Base-by-base conservation (phyloP, 768 basidiomycete genomes). In the Mycena olivaceomarginata region DNA sequence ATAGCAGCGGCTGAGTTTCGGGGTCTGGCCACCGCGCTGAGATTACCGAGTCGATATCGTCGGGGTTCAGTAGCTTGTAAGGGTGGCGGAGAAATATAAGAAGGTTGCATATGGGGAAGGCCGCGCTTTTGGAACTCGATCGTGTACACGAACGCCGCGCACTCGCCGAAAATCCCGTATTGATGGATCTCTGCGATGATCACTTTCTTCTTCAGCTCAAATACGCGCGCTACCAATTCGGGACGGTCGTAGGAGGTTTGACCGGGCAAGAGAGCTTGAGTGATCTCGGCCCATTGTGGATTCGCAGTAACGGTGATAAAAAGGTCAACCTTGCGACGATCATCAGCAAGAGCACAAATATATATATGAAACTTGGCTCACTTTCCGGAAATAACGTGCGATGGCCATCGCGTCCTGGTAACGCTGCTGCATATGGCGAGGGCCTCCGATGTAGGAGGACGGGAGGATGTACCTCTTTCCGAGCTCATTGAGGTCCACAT, bases 321-420 rank as follows among this genome's bases (percentile, higher is more conserved):
- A n/a, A n/a, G 15, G 48, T 18, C 15, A 13, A 18, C 15, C 15
- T 51, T 31, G 31, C 31, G 31, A 31, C 2, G 31, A 31, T 31
- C 31, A 31, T 31, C 3, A 31, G 3, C 2, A 31, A 31, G 31
- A 31, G 31, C 31, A 1, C 31, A 31, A 3, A 31, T 31, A 31
- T 31, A 31, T 31, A 31, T 31, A 31, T 31, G 31, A 31, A 4
- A 51, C 20, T 18, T 51, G 15, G 48, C 15, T 51, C 48, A 57
- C 67, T n/a, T 69, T 69, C 13, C 53, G 67, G 39, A 56, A 69
- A 20, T 69, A 69, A 13, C 70, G 79, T 12, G 84, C 86, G 40
- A 93, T 83, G 0, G 91, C 89, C 82, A 91, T 77, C 0, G 85
- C 80, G 59, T 89, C 87, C 39, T 88, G 85, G 25, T 84, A 85